Evolutionary conservation across 192 early-diverging fungal genomes (phyloP).

Genomic region (Backusella mclennaniae): DNA sequence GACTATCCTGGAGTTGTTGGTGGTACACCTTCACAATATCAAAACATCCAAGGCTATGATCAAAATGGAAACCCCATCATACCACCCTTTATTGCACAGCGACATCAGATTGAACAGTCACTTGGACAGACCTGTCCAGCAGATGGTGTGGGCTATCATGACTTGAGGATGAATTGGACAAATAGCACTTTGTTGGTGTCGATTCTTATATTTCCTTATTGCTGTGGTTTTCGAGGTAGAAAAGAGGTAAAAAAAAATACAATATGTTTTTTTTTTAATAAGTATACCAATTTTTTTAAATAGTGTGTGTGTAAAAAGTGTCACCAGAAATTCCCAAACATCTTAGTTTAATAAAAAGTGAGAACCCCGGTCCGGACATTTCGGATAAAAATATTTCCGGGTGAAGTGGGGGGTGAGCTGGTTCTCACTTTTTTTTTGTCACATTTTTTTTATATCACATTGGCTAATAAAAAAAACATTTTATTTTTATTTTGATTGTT

Average conservation of each 20-base stretch:
- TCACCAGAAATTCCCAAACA: conserved; percentile 19
- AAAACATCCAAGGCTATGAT: conserved; percentile 12
- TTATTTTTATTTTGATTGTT: too few relatives aligned
- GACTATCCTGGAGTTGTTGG: conserved; percentile 16
- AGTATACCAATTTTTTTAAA: not conserved
- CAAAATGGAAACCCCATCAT: conserved; percentile 15
- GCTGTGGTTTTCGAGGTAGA: conserved; percentile 29
- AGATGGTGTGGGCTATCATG: conserved; percentile 15
- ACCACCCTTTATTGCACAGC: conserved; percentile 20
- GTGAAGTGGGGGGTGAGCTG: too few relatives aligned
- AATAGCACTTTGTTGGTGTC: conserved; percentile 19
- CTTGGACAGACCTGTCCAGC: conserved; percentile 20
- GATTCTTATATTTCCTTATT: conserved; percentile 27
- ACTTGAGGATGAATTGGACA: conserved; percentile 34
- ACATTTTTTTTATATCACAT: too few relatives aligned
- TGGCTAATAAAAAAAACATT: too few relatives aligned
- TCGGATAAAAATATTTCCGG: too few relatives aligned
- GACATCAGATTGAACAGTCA: conserved; percentile 26
- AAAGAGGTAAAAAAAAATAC: conserved; percentile 16
- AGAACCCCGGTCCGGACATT: too few relatives aligned
- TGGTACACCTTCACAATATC: not conserved
- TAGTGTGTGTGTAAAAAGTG: conserved; percentile 34
- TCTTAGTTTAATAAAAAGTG: too few relatives aligned
- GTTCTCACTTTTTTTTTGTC: too few relatives aligned
- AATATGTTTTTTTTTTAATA: not conserved